Evolutionary conservation across 441 rosid species (phyloP), one percentile per base, ranked within the genome.

Genomic region (Hura crepitans): DNA sequence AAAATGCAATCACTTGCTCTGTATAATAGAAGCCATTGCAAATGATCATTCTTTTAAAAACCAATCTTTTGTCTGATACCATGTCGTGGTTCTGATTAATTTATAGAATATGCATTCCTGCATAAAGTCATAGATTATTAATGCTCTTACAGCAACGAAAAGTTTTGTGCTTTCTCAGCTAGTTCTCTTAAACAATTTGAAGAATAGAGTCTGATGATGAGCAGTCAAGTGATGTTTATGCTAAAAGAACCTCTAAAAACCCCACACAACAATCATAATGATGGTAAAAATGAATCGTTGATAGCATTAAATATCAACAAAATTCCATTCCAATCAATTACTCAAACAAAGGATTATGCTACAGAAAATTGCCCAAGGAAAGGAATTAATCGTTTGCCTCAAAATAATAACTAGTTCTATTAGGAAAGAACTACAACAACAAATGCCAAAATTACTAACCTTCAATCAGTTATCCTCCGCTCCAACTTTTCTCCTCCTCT

Each of bases 401-500:
- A 0, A 63, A 63, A 20, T 14, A 62, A 25, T 43, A 2, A 35
- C 47, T 37, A 62, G 3, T 51, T 62, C 28, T 20, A 42, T 6
- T 45, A 11, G 2, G 20, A 20, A 62, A 62, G 13, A 10, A 6
- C 45, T 30, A 65, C 18, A 59, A 17, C 25, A 35, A 49, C 45
- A 65, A 55, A 66, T n/a, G 14, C 31, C 47, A 71, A 77, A 61
- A 63, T 50, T 43, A 61, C 50, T 15, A 10, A 62, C 28, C 30
- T 55, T 13, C 22, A 57, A 18, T 50, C 46, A 83, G 46, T 66
- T 20, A 39, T 22, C 42, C 66, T 72, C 73, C 69, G 65, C 61
- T 46, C 65, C 72, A 62, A 78, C 71, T 46, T 7, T 72, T 66
- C 76, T 74, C 60, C 72, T 75, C 65, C 70, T 75, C 65, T 62